Conservation (phyloP, 345 rosid genomes). For the Citrus inodora region DNA sequence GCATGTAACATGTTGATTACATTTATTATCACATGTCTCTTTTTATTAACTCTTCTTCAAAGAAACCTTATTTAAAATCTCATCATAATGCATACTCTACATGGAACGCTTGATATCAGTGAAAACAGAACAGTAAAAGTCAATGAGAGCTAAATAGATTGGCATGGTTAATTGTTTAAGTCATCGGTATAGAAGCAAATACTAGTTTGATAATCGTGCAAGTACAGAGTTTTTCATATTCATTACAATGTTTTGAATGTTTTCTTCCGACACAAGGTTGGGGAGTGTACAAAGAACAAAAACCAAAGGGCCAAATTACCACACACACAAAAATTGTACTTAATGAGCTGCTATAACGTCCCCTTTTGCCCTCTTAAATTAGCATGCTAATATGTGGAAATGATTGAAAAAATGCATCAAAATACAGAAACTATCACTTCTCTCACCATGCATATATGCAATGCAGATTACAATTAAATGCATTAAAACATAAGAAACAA, state of each 20-base stretch:
- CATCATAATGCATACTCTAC: neutral
- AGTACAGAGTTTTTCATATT: neutral
- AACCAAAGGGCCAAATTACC: neutral
- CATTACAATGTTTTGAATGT: neutral
- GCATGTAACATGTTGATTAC: neutral
- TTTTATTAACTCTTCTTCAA: neutral
- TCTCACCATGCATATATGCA: neutral
- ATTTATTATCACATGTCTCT: neutral
- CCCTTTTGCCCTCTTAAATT: neutral
- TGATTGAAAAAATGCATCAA: slow-evolving; percentile 9
- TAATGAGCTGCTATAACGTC: neutral
- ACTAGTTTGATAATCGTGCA: too few species aligned
- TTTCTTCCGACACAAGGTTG: neutral
- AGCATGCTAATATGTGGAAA: slow-evolving; percentile 1
- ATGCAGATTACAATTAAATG: slow-evolving; percentile 6
- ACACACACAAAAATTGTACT: neutral
- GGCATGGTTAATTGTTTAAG: neutral
- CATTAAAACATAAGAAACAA: neutral
- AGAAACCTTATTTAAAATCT: neutral
- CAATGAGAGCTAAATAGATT: slow-evolving; percentile 4
- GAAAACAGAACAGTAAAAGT: neutral
- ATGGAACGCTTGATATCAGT: neutral
- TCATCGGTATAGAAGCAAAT: neutral
- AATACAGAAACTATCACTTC: neutral
- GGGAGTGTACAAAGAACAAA: neutral